phyloP scores from a whole-genome alignment of 169 alveolate species.

The Plasmodium vinckei region DNA sequence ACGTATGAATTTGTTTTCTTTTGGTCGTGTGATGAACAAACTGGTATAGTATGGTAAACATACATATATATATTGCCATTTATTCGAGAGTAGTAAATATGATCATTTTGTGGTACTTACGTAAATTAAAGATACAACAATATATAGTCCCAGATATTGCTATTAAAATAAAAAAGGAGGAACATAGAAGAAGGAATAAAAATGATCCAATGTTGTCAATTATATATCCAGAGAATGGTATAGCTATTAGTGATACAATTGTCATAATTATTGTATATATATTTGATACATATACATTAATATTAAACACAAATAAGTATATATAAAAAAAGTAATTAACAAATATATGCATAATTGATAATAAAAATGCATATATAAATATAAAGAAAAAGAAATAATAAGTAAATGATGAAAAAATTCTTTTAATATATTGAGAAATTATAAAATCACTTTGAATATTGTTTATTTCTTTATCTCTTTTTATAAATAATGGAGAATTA shows the following conservation, averaged over 20 bases:
- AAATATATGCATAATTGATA: conserved; percentile 70
- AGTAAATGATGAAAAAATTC: conserved; percentile 48
- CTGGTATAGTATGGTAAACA: neutral
- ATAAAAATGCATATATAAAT: conserved; percentile 59
- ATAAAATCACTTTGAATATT: conserved; percentile 3
- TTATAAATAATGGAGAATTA: neutral
- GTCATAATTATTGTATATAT: conserved; percentile 67
- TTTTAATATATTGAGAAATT: conserved; percentile 28
- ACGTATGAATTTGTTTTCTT: neutral
- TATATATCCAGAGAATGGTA: conserved; percentile 73
- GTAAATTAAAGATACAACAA: conserved; percentile 42
- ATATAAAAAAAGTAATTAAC: conserved; percentile 68
- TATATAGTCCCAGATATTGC: conserved; percentile 73
- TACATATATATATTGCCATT: neutral
- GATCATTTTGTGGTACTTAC: neutral
- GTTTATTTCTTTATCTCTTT: neutral
- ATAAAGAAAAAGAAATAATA: conserved; percentile 61
- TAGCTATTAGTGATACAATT: conserved; percentile 54
- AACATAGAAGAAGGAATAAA: conserved; percentile 58
- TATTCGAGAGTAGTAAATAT: no score
- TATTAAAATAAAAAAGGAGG: conserved; percentile 51
- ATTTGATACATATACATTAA: conserved; percentile 61
- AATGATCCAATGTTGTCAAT: conserved; percentile 69
- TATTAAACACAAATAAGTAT: conserved; percentile 59
- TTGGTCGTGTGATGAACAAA: neutral